Base-by-base conservation (phyloP, 495 filamentous ascomycete genomes). In the Entonaema liquescens region DNA sequence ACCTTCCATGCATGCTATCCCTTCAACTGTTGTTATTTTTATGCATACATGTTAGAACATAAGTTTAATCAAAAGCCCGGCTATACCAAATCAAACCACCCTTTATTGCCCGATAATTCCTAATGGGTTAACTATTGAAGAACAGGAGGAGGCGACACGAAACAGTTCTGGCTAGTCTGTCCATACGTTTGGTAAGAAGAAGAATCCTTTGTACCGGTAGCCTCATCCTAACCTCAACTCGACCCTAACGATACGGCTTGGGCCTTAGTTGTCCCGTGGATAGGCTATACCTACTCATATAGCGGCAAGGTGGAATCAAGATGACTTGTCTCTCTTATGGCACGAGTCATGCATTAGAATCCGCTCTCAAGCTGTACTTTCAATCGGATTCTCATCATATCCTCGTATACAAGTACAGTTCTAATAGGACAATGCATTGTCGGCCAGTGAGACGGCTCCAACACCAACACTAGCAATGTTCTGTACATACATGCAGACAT, bases 381-480 rank as follows among this genome's bases (percentile, higher is more conserved):
- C 19, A 47, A 47, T 12, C 17, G n/a, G 19, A 47, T 36, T 36
- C 29, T 31, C 29, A 3, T 31, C 29, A 3, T 31, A 7, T 31
- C n/a, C 49, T 28, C 12, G 49, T 53, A 53, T 28, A 9, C 49
- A 53, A 29, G 11, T 49, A 55, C 28, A 21, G 31, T 28, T 8
- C 8, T 55, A 63, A 42, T 28, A 36, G 26, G 13, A 59, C 59
- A 68, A 65, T 61, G 70, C 65, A 67, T 67, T 65, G 60, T 65
- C 49, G 15, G 52, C 52, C 70, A 29, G 64, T 58, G 56, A 52
- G 31, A 57, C 44, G 49, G 42, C 47, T 57, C 65, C 25, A 68
- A 60, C 29, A 33, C 31, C 5, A n/a, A n/a, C n/a, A 55, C 38
- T 66, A 68, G 28, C 57, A 40, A 59, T 68, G 57, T 68, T 44